Evolutionary conservation across 2,329 filamentous ascomycete species (phyloP), one percentile per base, ranked within the genome.

Genomic region (Stachybotrys echinatus): DNA sequence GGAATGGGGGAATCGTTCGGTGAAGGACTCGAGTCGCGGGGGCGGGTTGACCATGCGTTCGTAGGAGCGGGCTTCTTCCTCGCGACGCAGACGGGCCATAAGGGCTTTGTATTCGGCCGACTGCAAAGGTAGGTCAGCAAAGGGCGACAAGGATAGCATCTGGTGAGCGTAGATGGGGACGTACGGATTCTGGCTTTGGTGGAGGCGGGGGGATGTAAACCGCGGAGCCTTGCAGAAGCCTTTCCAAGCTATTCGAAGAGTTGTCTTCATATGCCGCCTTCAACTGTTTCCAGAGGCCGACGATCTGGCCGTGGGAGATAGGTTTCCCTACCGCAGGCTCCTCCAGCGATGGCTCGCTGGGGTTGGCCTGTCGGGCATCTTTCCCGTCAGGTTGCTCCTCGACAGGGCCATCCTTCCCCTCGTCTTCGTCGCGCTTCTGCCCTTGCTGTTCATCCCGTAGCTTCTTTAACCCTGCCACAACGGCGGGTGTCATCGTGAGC

Each of bases 11-110:
- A 83, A 84, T 43, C 76, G 77, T 53, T 82, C 76, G 23, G 75
- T 67, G 59, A 87, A 85, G 18, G 79, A 76, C 55, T 88, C 83
- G 53, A 73, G 64, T 2, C 72, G 66, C 1, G 76, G 67, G 2
- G 73, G 69, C 2, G 85, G 81, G 54, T 85, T 84, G 47, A 87
- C 71, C 84, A 97, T 90, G 62, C 85, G 83, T 57, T 89, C 81
- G 74, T 97, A 99, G 48, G 83, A 79, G 53, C 87, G 83, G 56
- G 84, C 80, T 73, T 97, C 92, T 71, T 92, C 87, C 61, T 94
- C 85, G 52, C 80, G 83, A 54, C 90, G 89, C 19, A 99, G 82
- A 17, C 86, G 84, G 21, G 84, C 84, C 90, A 97, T 97, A 2
- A 96, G 75, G 6, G 85, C 87, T 66, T 89, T 88, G 72, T 92